Evolutionary conservation across 1,284 basidiomycete genomes (phyloP), one percentile per base, ranked within the genome.

Genomic region (Leccinum solheimii): DNA sequence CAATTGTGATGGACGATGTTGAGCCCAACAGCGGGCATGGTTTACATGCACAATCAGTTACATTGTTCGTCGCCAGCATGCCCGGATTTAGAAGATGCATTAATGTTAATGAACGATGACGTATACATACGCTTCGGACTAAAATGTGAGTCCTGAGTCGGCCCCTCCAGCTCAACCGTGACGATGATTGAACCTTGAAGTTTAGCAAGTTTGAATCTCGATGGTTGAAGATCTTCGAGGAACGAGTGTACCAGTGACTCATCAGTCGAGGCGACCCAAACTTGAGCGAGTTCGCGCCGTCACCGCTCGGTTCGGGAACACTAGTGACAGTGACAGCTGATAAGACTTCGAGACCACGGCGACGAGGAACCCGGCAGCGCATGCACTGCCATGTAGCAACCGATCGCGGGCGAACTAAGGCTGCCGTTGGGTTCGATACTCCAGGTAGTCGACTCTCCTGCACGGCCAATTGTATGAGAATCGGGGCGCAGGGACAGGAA

Each of bases 401-500:
- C n/a, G 23, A 55, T 58, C 36, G 27, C 11, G 13, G 34, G 48
- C 54, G 34, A 57, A 26, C 16, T 30, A 16, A 16, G 34, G 26
- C 13, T 19, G 5, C 30, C 13, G 13, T 49, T 49, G 50, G 21
- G 10, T 32, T 30, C 11, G 10, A 23, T 19, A 5, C 9, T 7
- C 32, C 43, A 36, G 43, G 34, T 14, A 56, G 52, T 51, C 9
- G 21, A 9, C 23, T 10, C n/a, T 26, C 53, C 53, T 34, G 26
- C 49, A 53, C 34, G 27, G 58, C 55, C 43, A 58, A 59, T 58
- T 60, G 23, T 27, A 6, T 32, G 52, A 55, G 68, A 61, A 72
- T 61, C 68, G 27, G 43, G 36, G 40, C 53, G 19, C 27, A 65
- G 67, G 67, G 9, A 36, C 3, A 13, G 14, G 16, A 19, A 5